A percentile compares a stretch with the other conserved stretches of the same genome.
These are phyloP conservation scores for Tetragonia tetragonoides DNA, from an alignment of 148 eudicot species.

Conservation along the genomic window DNA sequence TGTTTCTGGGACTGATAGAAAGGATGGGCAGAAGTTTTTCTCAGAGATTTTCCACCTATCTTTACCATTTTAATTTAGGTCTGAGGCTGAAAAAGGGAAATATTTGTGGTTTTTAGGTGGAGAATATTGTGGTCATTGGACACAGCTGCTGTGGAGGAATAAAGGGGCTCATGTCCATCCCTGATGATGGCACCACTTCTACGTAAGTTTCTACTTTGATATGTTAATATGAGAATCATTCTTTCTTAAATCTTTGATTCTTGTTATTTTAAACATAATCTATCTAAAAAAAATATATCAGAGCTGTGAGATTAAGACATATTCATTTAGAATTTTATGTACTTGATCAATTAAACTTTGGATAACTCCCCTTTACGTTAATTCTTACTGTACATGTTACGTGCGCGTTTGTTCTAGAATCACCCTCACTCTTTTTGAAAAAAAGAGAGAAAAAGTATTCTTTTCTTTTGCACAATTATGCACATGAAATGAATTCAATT, in stretches of 20 bases:
- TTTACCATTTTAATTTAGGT: not conserved
- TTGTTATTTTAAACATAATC: not conserved
- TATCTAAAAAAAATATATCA: too few relatives aligned
- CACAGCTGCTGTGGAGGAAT: conserved; percentile 98
- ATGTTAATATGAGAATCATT: not conserved
- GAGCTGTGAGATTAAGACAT: not conserved
- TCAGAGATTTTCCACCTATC: not conserved
- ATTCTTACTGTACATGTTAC: not conserved
- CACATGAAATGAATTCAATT: not conserved
- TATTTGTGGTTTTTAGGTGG: conserved; percentile 54
- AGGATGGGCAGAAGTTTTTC: not conserved
- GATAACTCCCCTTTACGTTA: not conserved
- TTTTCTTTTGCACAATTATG: not conserved
- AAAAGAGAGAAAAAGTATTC: too few relatives aligned
- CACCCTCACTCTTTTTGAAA: too few relatives aligned
- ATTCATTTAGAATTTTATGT: conserved; percentile 1
- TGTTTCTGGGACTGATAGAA: not conserved
- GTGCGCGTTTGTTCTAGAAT: not conserved
- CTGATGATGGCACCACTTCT: conserved; percentile 79
- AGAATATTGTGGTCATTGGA: conserved; percentile 89
- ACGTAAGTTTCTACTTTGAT: conserved; percentile 41
- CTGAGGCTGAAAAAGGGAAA: conserved; percentile 9
- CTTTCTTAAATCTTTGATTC: conserved; percentile 7
- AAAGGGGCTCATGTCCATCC: conserved; percentile 92
- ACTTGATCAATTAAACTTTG: not conserved